A percentile compares a stretch with the other conserved stretches of the same genome.
Evolutionary conservation across 2,329 filamentous ascomycete genomes (phyloP).

Genomic region (Lasiodiplodia hormozganensis): DNA sequence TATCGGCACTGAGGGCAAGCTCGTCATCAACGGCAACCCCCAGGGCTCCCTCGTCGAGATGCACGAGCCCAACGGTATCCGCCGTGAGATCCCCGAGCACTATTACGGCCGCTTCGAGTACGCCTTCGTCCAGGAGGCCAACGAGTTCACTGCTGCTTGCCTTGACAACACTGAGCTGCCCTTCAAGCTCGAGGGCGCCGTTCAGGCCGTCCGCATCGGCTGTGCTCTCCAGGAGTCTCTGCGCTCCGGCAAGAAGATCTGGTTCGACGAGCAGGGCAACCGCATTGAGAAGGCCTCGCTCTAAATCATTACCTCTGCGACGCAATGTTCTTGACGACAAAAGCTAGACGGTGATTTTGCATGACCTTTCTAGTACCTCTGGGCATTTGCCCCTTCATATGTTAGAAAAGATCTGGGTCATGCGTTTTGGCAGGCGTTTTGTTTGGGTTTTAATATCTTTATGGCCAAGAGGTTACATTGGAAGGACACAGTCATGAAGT

Average conservation of each 20-base stretch:
- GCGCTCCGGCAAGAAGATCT: conserved; percentile 54
- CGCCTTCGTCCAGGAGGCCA: conserved; percentile 69
- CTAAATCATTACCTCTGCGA: conserved; percentile 34
- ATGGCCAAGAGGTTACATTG: not conserved
- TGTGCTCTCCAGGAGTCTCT: conserved; percentile 55
- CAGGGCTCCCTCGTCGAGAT: conserved; percentile 62
- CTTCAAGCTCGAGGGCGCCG: conserved; percentile 63
- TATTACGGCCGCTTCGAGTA: conserved; percentile 69
- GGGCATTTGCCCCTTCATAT: conserved; percentile 9
- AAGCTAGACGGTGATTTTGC: not conserved
- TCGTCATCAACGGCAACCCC: conserved; percentile 67
- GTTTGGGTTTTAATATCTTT: not conserved
- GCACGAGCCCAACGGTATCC: conserved; percentile 61
- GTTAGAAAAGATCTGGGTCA: not conserved
- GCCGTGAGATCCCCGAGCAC: conserved; percentile 65
- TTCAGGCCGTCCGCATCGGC: conserved; percentile 67
- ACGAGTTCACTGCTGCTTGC: conserved; percentile 67
- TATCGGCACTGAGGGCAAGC: conserved; percentile 70
- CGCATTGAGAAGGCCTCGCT: conserved; percentile 48
- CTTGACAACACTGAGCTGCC: conserved; percentile 63
- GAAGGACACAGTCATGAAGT: not conserved
- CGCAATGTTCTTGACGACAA: not conserved
- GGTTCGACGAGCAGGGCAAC: conserved; percentile 63
- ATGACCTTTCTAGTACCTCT: conserved; percentile 16
- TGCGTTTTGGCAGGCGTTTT: conserved; percentile 9